These are phyloP conservation scores for Multifurca ochricompacta DNA, from an alignment of 768 basidiomycete species.

Conservation along the genomic window DNA sequence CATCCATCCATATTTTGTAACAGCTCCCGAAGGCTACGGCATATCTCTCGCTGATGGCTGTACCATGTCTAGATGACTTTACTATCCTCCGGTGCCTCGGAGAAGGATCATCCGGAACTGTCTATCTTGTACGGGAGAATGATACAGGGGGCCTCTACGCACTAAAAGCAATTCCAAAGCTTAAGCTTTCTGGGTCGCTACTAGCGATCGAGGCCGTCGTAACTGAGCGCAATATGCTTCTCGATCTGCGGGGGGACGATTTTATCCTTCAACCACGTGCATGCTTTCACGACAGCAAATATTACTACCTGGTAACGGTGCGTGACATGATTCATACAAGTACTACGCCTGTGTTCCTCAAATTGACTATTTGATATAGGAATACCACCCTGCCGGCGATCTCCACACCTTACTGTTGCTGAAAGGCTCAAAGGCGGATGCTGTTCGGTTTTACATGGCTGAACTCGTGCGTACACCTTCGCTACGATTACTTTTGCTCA, in stretches of 20 bases:
- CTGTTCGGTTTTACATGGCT: conserved; percentile 18
- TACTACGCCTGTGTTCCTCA: too few species aligned
- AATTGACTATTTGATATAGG: background rate
- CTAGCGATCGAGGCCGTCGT: background rate
- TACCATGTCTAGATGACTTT: conserved; percentile 10
- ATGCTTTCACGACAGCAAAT: conserved; percentile 15
- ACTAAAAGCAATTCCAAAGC: conserved; percentile 15
- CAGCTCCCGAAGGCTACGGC: conserved; percentile 7
- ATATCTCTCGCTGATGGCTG: conserved; percentile 6
- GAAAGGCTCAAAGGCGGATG: conserved; percentile 3
- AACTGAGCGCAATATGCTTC: conserved; percentile 10
- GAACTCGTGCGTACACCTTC: conserved; percentile 6
- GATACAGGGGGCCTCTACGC: conserved; percentile 12
- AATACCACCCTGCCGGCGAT: conserved; percentile 16
- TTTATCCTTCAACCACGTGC: conserved; percentile 14
- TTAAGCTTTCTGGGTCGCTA: background rate
- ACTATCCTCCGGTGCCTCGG: conserved; percentile 7
- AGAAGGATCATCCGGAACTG: conserved; percentile 11
- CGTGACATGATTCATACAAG: background rate
- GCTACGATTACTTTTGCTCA: background rate
- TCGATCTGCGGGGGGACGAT: conserved; percentile 14
- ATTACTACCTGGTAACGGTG: conserved; percentile 13
- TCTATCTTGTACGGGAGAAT: conserved; percentile 11
- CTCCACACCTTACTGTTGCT: conserved; percentile 7
- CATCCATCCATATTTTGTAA: background rate